Conservation (phyloP, 2,329 filamentous ascomycete species). For the Hymenoscyphus salicellus region DNA sequence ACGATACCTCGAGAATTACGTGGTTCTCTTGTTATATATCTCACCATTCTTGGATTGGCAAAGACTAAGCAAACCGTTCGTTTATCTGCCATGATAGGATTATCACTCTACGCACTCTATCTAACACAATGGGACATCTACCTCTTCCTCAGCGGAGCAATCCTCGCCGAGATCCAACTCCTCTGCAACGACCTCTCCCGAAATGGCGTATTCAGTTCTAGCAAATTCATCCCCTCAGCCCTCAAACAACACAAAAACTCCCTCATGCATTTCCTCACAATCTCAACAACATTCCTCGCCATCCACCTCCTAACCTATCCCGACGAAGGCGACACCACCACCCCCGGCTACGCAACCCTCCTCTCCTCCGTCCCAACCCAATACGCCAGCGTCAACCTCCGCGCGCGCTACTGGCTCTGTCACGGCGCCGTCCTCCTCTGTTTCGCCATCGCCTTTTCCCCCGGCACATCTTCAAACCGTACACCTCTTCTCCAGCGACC, state of each 20-base stretch:
- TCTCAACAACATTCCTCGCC: slow-evolving; percentile 4
- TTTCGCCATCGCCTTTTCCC: slow-evolving; percentile 25
- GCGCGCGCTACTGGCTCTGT: slow-evolving; percentile 18
- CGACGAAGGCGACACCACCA: not conserved
- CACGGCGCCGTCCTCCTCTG: slow-evolving; percentile 20
- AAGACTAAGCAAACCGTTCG: slow-evolving; percentile 8
- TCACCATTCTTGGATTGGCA: slow-evolving; percentile 18
- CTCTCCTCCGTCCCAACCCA: not conserved
- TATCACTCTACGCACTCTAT: slow-evolving; percentile 15
- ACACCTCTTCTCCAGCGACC: slow-evolving; percentile 37
- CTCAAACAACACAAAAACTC: not conserved
- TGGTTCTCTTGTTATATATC: slow-evolving; percentile 23
- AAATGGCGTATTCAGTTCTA: not conserved
- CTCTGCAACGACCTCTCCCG: not conserved
- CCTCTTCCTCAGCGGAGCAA: slow-evolving; percentile 21
- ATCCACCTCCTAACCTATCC: slow-evolving; percentile 14
- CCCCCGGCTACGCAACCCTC: slow-evolving; percentile 10
- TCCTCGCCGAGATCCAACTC: slow-evolving; percentile 18
- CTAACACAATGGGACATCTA: slow-evolving; percentile 18
- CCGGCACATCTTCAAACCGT: slow-evolving; percentile 18
- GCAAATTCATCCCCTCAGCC: not conserved
- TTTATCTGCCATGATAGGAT: slow-evolving; percentile 3
- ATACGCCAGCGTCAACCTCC: slow-evolving; percentile 3
- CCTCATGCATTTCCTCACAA: slow-evolving; percentile 5
- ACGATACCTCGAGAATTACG: slow-evolving; percentile 26